Base-by-base conservation (phyloP, 1,284 basidiomycete genomes). In the Trichosporon faecale region DNA sequence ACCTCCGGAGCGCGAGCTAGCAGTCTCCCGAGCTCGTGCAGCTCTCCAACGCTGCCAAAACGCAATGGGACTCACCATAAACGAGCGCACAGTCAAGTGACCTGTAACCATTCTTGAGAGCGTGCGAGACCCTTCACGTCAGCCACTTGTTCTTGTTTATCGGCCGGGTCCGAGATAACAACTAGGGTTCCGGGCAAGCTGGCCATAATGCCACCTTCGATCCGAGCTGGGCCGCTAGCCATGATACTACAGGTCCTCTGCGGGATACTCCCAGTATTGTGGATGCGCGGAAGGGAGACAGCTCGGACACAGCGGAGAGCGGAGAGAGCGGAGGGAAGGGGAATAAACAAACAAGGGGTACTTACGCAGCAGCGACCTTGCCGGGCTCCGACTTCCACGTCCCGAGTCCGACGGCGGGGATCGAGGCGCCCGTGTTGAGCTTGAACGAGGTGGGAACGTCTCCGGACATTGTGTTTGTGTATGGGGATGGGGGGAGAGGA, bases 11-110 rank as follows among this genome's bases (percentile, higher is more conserved):
- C n/a, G n/a, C n/a, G n/a, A n/a, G n/a, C n/a, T n/a, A n/a, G n/a
- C n/a, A n/a, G n/a, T n/a, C n/a, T n/a, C n/a, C n/a, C n/a, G n/a
- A n/a, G 33, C 52, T 37, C 23, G 29, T 25, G 44, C 76, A 52
- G 21, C 49, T 52, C 40, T n/a, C 16, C 8, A 3, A 12, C 9
- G 27, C 16, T 21, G 3, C 1, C 11, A 25, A 12, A 12, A 40
- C 35, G 14, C 12, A 12, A 3, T 14, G 35, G 14, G 11, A 31
- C 57, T 16, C 6, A 31, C 37, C 29, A 79, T 82, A 81, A 57
- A 90, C 89, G 85, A 91, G 75, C 37, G 91, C 92, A 78, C 90
- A 89, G 81, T 94, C 92, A 72, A 93, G 88, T 79, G 92, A 91
- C 73, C 89, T 86, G 82, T 93, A 93, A 7, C 91, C 91, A 60